phyloP scores from a whole-genome alignment of 2,329 filamentous ascomycete genomes.

The Nemania diffusa region DNA sequence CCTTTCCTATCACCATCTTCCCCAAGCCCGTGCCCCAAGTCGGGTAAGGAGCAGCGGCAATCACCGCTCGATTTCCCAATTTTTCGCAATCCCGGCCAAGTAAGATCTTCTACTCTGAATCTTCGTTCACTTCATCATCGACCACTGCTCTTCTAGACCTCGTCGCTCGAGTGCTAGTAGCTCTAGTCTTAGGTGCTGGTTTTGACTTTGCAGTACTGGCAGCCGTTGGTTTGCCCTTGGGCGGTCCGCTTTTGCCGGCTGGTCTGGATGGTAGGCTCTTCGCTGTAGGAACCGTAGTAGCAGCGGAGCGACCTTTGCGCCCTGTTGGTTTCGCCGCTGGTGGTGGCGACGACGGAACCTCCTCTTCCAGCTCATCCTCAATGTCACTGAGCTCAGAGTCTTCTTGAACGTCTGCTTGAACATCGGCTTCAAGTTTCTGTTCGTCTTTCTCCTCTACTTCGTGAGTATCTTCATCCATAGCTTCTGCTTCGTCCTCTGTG shows the following conservation, averaged over 20 bases:
- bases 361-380: constrained; percentile 38
- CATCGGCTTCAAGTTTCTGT: constrained; percentile 20
- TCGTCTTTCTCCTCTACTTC: constrained; percentile 37
- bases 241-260: constrained; percentile 39
- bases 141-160: constrained; percentile 41
- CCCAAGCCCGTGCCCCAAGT: neutral
- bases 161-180: constrained; percentile 44
- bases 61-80: neutral
- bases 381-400: constrained; percentile 41
- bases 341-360: constrained; percentile 36
- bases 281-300: constrained; percentile 38
- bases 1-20: neutral
- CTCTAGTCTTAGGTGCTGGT: constrained; percentile 38
- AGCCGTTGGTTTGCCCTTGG: constrained; percentile 42
- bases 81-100: neutral
- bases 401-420: constrained; percentile 34
- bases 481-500: constrained; percentile 39
- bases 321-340: constrained; percentile 39
- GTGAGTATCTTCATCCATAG: constrained; percentile 37
- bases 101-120: constrained; percentile 33
- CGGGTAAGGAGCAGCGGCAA: neutral
- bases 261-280: constrained; percentile 45
- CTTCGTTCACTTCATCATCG: constrained; percentile 34
- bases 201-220: constrained; percentile 39
- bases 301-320: constrained; percentile 42